Percentiles rank a stretch among this genome's conserved stretches.
Conservation (phyloP, 768 basidiomycete species). For the Infundibulicybe gibba region DNA sequence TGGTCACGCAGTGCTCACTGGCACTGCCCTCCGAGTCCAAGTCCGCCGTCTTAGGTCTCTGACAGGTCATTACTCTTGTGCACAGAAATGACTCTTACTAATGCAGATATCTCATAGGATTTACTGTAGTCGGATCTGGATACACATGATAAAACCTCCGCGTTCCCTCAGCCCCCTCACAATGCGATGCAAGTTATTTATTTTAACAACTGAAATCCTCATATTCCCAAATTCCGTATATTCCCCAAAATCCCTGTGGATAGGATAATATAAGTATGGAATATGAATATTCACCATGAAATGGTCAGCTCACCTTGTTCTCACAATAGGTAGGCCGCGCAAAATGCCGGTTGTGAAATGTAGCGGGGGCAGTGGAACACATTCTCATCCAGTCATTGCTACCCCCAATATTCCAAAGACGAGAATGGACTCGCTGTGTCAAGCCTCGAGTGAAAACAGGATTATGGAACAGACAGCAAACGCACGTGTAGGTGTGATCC, state of each 20-base stretch:
- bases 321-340: conserved; percentile 21
- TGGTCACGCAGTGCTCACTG: too few relatives aligned
- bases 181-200: too few relatives aligned
- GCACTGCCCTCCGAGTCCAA: conserved; percentile 61
- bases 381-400: conserved; percentile 19
- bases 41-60: conserved; percentile 69
- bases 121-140: too few relatives aligned
- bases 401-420: conserved; percentile 20
- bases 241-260: conserved; percentile 25
- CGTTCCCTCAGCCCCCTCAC: too few relatives aligned
- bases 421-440: conserved; percentile 23
- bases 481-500: conserved; percentile 20
- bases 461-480: background rate
- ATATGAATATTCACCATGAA: background rate
- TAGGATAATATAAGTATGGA: conserved; percentile 3
- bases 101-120: conserved; percentile 3
- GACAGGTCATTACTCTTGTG: conserved; percentile 15
- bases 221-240: conserved; percentile 28
- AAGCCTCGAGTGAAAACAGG: background rate
- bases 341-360: conserved; percentile 15
- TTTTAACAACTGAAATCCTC: conserved; percentile 22
- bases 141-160: too few relatives aligned
- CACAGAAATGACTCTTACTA: background rate
- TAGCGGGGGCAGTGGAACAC: too few relatives aligned
- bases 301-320: conserved; percentile 16